A percentile compares a stretch with the other conserved stretches of the same genome.
phyloP scores from a whole-genome alignment of 306 rosid species.

The Cicer cuneatum region DNA sequence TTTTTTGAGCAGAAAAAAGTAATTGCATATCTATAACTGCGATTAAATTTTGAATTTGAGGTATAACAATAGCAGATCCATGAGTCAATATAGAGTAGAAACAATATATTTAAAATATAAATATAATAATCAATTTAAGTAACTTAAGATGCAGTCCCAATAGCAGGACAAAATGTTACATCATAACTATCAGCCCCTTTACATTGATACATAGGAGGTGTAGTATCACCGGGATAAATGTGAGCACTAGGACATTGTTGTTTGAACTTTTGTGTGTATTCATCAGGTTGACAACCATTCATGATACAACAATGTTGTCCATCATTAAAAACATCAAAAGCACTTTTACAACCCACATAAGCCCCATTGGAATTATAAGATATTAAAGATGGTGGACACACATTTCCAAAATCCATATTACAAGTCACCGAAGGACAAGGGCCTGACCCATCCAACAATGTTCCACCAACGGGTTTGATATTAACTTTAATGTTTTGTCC shows the following conservation, averaged over 20 bases:
- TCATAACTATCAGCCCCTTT: conserved; percentile 43
- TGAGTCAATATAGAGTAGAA: too few relatives aligned
- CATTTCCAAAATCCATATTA: background rate
- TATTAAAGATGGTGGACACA: conserved; percentile 39
- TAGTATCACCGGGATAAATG: conserved; percentile 34
- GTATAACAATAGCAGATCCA: too few relatives aligned
- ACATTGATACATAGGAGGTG: conserved; percentile 47
- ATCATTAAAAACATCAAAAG: conserved; percentile 48
- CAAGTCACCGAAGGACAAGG: conserved; percentile 49
- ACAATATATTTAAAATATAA: too few relatives aligned
- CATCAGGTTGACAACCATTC: conserved; percentile 41
- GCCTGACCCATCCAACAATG: conserved; percentile 37
- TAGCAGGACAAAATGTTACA: conserved; percentile 40
- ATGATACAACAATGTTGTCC: conserved; percentile 48
- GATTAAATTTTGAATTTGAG: too few relatives aligned
- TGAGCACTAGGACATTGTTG: conserved; percentile 38
- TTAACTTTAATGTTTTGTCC: conserved; percentile 45
- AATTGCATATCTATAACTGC: too few relatives aligned
- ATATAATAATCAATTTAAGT: too few relatives aligned
- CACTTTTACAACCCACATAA: conserved; percentile 49
- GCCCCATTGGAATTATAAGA: background rate
- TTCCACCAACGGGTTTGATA: conserved; percentile 47
- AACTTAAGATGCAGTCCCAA: background rate
- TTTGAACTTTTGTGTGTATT: conserved; percentile 32
- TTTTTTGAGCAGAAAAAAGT: too few relatives aligned